Base-by-base conservation (phyloP, 176 grass and related monocot species). In the Avena insularis region DNA sequence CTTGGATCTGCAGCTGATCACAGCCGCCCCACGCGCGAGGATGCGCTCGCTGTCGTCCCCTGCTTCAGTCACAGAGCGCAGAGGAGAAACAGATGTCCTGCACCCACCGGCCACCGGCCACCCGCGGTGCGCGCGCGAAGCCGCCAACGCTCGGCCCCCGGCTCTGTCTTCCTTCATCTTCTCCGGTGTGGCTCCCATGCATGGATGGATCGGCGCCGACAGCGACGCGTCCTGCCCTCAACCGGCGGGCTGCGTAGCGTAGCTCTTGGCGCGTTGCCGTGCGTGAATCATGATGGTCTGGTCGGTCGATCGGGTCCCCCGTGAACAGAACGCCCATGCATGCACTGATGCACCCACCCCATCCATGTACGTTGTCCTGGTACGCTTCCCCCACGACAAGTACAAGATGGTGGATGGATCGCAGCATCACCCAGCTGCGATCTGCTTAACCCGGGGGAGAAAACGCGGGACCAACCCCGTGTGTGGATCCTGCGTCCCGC, bases 191-290 rank as follows among this genome's bases (percentile, higher is more conserved):
- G 72, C 51, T 53, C 72, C 72, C 23, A 23, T 23, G 23, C 47
- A 51, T 75, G 11, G 72, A 51, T 75, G 11, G 72, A 75, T 17
- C 27, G 50, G 74, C 74, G 51, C 74, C 74, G 74, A 77, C 74
- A 77, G 49, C 8, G 49, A 77, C 72, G 17, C 72, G 47, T 15
- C 46, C 12, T 6, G 12, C 46, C 46, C 12, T 25, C 6, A 10
- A 2, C 23, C 71, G 23, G 23, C 23, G 23, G 23, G 23, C 23
- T 23, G 23, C 23, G 23, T 23, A 23, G 20, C 45, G 1, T 49
- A 12, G 9, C 73, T 15, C n/a, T 75, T 77, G 49, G 50, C 49
- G 49, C 74, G 15, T 33, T 35, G 50, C 50, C 25, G 49, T 51
- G 46, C 23, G 15, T 71, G 10, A 8, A 2, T 21, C 72, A 25